Conservation (phyloP, 2,329 filamentous ascomycete species). For the Trichoderma aggressivum region DNA sequence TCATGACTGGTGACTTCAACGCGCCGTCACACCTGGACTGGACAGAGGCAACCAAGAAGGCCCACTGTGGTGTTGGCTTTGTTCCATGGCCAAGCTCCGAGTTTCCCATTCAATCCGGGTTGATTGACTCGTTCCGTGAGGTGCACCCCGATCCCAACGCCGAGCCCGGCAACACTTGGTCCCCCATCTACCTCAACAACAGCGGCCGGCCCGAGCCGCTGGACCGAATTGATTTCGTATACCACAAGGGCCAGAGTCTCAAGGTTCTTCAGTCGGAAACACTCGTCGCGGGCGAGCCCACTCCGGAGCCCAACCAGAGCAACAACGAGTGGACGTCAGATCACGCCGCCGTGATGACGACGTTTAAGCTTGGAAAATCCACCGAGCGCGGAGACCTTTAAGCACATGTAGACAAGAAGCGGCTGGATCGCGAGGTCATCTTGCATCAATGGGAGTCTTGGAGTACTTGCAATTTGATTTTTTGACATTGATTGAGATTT, state of each 20-base stretch:
- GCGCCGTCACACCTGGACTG: conserved; percentile 44
- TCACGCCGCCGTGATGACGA: conserved; percentile 35
- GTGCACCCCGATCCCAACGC: conserved; percentile 34
- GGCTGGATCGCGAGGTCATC: not conserved
- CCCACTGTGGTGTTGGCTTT: conserved; percentile 36
- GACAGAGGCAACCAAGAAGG: conserved; percentile 31
- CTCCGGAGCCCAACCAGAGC: conserved; percentile 32
- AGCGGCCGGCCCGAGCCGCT: conserved; percentile 34
- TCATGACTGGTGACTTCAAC: conserved; percentile 43
- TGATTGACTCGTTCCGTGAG: conserved; percentile 41
- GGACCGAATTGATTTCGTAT: conserved; percentile 44
- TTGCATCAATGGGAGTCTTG: not conserved
- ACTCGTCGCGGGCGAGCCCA: conserved; percentile 34
- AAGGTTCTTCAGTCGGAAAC: conserved; percentile 31
- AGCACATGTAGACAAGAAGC: not conserved
- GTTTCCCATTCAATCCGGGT: conserved; percentile 32
- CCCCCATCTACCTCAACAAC: conserved; percentile 37
- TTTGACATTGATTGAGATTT: not conserved
- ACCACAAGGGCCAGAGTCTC: conserved; percentile 35
- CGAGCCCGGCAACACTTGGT: conserved; percentile 39
- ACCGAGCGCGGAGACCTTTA: not conserved
- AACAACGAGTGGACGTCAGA: conserved; percentile 43
- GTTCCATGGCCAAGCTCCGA: conserved; percentile 40
- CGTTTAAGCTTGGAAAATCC: conserved; percentile 23
- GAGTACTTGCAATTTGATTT: not conserved